These are phyloP conservation scores for Hyaloperonospora arabidopsidis DNA, from an alignment of 352 stramenopile genomes.

Conservation along the genomic window DNA sequence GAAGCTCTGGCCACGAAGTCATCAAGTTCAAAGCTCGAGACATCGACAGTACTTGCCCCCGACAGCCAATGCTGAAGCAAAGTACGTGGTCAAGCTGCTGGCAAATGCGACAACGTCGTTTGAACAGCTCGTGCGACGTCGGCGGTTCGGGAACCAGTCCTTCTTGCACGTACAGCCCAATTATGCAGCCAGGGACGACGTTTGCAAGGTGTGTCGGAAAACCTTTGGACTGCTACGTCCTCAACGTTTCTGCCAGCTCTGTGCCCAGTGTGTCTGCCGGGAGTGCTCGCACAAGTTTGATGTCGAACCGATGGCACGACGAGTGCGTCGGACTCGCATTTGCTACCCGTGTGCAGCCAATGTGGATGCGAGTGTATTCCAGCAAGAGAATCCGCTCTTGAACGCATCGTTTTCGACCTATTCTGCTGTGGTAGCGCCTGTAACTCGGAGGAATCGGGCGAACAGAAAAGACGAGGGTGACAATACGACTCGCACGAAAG, in stretches of 20 bases:
- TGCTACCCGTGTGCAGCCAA: slow-evolving; percentile 54
- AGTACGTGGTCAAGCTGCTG: slow-evolving; percentile 45
- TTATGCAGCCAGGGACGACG: slow-evolving; percentile 18
- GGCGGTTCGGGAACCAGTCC: slow-evolving; percentile 45
- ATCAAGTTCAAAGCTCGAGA: neutral
- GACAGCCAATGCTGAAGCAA: slow-evolving; percentile 30
- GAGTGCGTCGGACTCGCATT: slow-evolving; percentile 48
- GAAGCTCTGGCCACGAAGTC: slow-evolving; percentile 18
- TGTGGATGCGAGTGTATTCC: slow-evolving; percentile 41
- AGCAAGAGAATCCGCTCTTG: slow-evolving; percentile 26
- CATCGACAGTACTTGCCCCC: slow-evolving; percentile 7
- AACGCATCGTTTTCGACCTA: slow-evolving; percentile 14
- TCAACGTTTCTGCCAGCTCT: slow-evolving; percentile 61
- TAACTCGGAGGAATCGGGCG: slow-evolving; percentile 1
- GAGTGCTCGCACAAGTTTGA: slow-evolving; percentile 64
- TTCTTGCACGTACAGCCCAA: slow-evolving; percentile 38
- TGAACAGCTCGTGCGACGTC: slow-evolving; percentile 45
- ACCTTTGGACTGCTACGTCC: slow-evolving; percentile 48
- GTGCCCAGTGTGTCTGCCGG: slow-evolving; percentile 48
- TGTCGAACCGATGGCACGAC: slow-evolving; percentile 41
- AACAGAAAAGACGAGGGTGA: slow-evolving; percentile 6
- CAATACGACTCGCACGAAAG: slow-evolving; percentile 5
- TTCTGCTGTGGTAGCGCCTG: slow-evolving; percentile 8
- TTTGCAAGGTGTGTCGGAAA: slow-evolving; percentile 42
- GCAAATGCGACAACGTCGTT: slow-evolving; percentile 44